Percentiles rank a stretch among this genome's conserved stretches.
These are phyloP conservation scores for Aspergillus taichungensis DNA, from an alignment of 495 filamentous ascomycete genomes.

Conservation along the genomic window DNA sequence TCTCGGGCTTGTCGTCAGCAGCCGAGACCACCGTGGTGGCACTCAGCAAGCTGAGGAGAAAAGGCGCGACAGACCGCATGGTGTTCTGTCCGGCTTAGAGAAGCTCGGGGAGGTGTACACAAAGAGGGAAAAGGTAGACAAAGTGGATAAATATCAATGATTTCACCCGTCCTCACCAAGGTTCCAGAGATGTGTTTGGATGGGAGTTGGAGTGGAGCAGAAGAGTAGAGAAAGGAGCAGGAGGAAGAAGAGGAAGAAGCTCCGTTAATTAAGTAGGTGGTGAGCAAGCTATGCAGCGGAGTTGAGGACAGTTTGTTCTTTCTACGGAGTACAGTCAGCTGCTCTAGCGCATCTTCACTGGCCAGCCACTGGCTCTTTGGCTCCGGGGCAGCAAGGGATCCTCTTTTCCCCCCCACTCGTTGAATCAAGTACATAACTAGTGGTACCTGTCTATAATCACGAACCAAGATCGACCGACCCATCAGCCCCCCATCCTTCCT, in stretches of 20 bases:
- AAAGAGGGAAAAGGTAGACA: slow-evolving; percentile 1
- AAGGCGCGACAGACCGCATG: slow-evolving; percentile 50
- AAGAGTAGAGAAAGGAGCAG: neutral
- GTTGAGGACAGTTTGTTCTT: slow-evolving; percentile 46
- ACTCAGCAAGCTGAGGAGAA: slow-evolving; percentile 51
- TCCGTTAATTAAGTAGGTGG: slow-evolving; percentile 11
- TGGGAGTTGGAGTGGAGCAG: neutral
- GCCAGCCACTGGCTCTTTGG: slow-evolving; percentile 17
- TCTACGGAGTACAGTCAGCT: slow-evolving; percentile 21
- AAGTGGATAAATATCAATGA: neutral
- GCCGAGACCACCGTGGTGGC: slow-evolving; percentile 56
- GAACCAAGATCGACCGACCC: no score
- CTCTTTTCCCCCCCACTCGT: neutral
- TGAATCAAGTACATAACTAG: neutral
- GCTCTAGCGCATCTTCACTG: slow-evolving; percentile 19
- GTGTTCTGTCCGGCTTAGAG: neutral
- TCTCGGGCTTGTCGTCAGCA: slow-evolving; percentile 43
- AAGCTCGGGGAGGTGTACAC: no score
- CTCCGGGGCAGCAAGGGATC: slow-evolving; percentile 12
- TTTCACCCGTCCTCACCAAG: neutral
- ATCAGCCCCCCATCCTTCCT: no score
- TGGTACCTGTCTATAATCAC: neutral
- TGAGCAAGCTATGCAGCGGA: slow-evolving; percentile 10
- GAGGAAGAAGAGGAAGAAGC: slow-evolving; percentile 8
- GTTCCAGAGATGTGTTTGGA: no score